Evolutionary conservation across 2,329 filamentous ascomycete genomes (phyloP).

Genomic region (Metarhizium brunneum): DNA sequence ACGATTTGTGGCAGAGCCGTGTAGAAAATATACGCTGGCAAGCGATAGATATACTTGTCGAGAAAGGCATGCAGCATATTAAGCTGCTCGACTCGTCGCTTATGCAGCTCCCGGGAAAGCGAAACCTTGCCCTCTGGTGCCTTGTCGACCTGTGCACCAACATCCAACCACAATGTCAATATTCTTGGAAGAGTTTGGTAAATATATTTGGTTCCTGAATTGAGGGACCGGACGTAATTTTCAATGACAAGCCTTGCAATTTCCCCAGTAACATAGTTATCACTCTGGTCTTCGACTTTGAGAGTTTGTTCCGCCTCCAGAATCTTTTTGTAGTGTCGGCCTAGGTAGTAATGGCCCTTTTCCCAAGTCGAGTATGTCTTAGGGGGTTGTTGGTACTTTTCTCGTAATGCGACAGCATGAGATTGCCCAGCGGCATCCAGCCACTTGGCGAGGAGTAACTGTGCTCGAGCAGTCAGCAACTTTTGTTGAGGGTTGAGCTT

Average conservation of each 20-base stretch:
- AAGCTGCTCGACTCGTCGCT: conserved; percentile 55
- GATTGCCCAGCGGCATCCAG: conserved; percentile 91
- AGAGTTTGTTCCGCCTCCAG: conserved; percentile 80
- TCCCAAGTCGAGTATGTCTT: conserved; percentile 70
- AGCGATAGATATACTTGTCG: conserved; percentile 64
- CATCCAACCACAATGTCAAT: conserved; percentile 87
- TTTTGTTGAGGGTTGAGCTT: conserved; percentile 41
- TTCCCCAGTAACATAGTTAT: conserved; percentile 71
- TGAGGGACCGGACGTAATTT: conserved; percentile 81
- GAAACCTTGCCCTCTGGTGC: conserved; percentile 45
- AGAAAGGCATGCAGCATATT: conserved; percentile 64
- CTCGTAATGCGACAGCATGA: conserved; percentile 67
- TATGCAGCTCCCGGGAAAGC: conserved; percentile 41
- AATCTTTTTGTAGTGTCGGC: conserved; percentile 94
- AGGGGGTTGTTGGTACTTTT: conserved; percentile 77
- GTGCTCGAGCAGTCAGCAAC: conserved; percentile 64
- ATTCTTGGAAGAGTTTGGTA: conserved; percentile 90
- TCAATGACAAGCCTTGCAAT: conserved; percentile 83
- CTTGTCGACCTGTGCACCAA: conserved; percentile 67
- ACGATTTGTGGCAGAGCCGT: conserved; percentile 85
- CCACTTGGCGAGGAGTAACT: conserved; percentile 92
- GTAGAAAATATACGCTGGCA: conserved; percentile 73
- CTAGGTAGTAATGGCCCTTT: conserved; percentile 94
- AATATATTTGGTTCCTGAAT: conserved; percentile 87
- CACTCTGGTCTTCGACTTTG: conserved; percentile 65